These are phyloP conservation scores for Chaetomiaceae sp. DNA, from an alignment of 2,329 filamentous ascomycete species.

Conservation along the genomic window DNA sequence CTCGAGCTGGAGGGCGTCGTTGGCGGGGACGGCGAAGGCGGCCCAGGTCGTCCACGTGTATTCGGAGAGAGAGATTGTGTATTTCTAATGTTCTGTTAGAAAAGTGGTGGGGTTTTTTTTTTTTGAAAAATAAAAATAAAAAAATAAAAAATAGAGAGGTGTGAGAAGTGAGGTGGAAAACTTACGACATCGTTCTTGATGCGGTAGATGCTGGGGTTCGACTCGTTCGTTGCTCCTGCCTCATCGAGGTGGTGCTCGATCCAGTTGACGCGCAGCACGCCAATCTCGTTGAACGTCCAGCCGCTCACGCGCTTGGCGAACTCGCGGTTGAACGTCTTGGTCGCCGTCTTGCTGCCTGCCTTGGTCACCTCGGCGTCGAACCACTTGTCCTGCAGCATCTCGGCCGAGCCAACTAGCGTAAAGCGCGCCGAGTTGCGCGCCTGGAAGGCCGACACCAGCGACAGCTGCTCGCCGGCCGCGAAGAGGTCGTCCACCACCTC, in stretches of 20 bases:
- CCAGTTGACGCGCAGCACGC: constrained; percentile 78
- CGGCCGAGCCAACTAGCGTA: constrained; percentile 76
- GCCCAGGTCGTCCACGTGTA: constrained; percentile 69
- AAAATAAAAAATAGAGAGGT: neutral
- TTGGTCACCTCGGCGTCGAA: constrained; percentile 75
- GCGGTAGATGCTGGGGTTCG: constrained; percentile 85
- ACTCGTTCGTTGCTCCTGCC: constrained; percentile 49
- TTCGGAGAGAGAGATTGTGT: constrained; percentile 84
- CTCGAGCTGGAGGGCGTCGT: constrained; percentile 83
- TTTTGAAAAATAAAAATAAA: too few relatives aligned
- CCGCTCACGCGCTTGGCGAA: constrained; percentile 81
- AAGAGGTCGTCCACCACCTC: constrained; percentile 75
- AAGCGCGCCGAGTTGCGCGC: constrained; percentile 90
- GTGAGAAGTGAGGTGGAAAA: constrained; percentile 29
- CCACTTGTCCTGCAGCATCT: constrained; percentile 86
- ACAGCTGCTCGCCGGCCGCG: constrained; percentile 76
- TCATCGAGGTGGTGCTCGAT: constrained; percentile 72
- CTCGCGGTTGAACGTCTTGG: constrained; percentile 71
- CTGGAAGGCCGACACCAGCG: constrained; percentile 80
- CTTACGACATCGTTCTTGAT: constrained; percentile 95
- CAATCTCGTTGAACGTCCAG: constrained; percentile 96
- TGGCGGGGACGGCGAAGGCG: constrained; percentile 65
- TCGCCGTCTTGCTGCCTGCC: constrained; percentile 44
- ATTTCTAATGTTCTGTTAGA: constrained; percentile 56
- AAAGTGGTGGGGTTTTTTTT: constrained; percentile 15